A percentile compares a stretch with the other conserved stretches of the same genome.
phyloP scores from a whole-genome alignment of 306 rosid genomes.

The Acacia melanoxylon region DNA sequence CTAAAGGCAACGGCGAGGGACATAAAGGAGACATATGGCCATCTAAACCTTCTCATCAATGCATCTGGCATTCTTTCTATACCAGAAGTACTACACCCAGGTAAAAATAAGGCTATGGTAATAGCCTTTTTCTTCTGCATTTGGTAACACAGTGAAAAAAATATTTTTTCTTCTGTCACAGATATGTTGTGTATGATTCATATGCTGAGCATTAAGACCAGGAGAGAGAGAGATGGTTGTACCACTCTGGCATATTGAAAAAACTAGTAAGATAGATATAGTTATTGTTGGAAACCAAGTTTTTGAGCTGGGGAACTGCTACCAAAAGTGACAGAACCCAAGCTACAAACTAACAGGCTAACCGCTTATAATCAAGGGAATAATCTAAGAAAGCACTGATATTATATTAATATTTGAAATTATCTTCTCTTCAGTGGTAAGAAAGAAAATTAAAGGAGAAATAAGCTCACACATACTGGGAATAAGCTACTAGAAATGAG shows the following conservation, averaged over 20 bases:
- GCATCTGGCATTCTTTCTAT: slow-evolving; percentile 92
- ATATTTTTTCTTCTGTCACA: not conserved
- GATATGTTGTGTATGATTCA: not conserved
- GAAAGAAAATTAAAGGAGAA: not conserved
- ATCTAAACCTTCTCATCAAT: slow-evolving; percentile 82
- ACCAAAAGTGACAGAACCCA: not conserved
- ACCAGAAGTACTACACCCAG: slow-evolving; percentile 78
- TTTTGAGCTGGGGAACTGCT: not conserved
- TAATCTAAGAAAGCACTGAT: not conserved
- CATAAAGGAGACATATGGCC: slow-evolving; percentile 68
- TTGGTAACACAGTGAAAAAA: not conserved
- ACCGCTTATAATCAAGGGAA: not conserved
- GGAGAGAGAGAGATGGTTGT: slow-evolving; percentile 3
- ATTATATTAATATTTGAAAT: not conserved
- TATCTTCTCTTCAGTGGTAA: not conserved
- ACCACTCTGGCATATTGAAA: not conserved
- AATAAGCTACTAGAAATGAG: not conserved
- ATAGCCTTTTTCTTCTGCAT: not conserved
- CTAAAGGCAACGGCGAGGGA: slow-evolving; percentile 85
- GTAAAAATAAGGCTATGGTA: slow-evolving; percentile 39
- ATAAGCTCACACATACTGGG: not conserved
- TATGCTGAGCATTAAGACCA: not conserved
- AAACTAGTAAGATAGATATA: not conserved
- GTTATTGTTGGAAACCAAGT: not conserved
- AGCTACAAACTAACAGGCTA: not conserved